Base-by-base conservation (phyloP, 768 basidiomycete genomes). In the Boletus reticulatus region DNA sequence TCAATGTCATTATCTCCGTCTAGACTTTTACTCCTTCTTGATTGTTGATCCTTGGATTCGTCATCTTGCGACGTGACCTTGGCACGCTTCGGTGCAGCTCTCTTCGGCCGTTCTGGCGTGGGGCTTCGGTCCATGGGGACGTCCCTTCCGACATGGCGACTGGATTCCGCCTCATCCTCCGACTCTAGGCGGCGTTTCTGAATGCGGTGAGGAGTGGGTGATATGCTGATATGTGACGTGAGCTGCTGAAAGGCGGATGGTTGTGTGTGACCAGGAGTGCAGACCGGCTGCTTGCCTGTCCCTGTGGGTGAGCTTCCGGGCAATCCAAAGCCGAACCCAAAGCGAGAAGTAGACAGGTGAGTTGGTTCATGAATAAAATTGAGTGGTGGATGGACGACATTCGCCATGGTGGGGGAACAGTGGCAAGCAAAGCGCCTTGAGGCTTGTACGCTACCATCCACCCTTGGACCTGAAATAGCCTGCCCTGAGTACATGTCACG, bases 101-200 rank as follows among this genome's bases (percentile, higher is more conserved):
- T 83, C 71, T 85, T 89, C 36, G 81, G 82, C 43, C 88, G 79
- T 69, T 94, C 91, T 16, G 90, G 88, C 3, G 91, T 91, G 9
- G 91, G 89, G 60, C 89, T 91, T 57, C 88, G 79, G 69, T 92
- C 91, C 91, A 93, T 93, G 16, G 84, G 79, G 50, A 88, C 81
- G 61, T 91, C 89, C 55, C 80, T 72, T 27, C 67, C 64, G 6
- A 43, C 60, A 48, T 54, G 66, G 43, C 60, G 73, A 50, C 61
- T 72, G 24, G 72, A 70, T 53, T 82, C 80, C 4, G 73, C 67
- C 29, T 88, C 84, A n/a, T 90, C 88, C 19, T 92, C 89, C 2
- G 73, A 68, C 50, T 92, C 90, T 56, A 79, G 76, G 39, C 86
- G 75, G 58, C 91, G 76, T 71, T 92, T 89, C 69, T 80, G 79